Evolutionary conservation across 371 early-diverging fungal species (phyloP).

Genomic region (Batrachochytrium dendrobatidis): DNA sequence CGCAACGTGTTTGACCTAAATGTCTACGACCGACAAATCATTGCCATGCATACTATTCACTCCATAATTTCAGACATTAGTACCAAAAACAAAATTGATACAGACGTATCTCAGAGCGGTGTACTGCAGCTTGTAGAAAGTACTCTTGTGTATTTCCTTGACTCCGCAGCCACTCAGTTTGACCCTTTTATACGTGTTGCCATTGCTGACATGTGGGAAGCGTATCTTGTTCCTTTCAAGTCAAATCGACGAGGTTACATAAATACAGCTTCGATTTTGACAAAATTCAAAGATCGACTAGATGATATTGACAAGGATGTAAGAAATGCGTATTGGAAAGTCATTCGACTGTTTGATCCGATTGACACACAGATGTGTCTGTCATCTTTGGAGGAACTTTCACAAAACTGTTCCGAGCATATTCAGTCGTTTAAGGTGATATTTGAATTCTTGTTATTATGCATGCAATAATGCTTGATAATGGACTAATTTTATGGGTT

Average conservation of each 20-base stretch:
- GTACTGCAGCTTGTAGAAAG: neutral
- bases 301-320: neutral
- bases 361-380: slow-evolving; percentile 5
- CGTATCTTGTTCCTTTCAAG: neutral
- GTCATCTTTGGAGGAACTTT: slow-evolving; percentile 5
- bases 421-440: slow-evolving; percentile 2
- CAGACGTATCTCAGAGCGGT: neutral
- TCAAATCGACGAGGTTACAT: neutral
- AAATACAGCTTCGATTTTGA: neutral
- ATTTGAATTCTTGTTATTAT: neutral
- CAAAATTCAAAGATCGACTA: neutral
- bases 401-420: neutral
- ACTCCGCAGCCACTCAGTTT: neutral
- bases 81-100: neutral
- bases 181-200: neutral
- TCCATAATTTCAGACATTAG: neutral
- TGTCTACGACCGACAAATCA: neutral
- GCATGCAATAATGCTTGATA: neutral
- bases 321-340: neutral
- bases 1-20: neutral
- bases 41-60: neutral
- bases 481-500: neutral
- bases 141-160: neutral
- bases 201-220: neutral
- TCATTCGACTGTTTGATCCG: neutral